Conservation (phyloP, 129 eudicot species). For the Chrysanthemum makinoi region DNA sequence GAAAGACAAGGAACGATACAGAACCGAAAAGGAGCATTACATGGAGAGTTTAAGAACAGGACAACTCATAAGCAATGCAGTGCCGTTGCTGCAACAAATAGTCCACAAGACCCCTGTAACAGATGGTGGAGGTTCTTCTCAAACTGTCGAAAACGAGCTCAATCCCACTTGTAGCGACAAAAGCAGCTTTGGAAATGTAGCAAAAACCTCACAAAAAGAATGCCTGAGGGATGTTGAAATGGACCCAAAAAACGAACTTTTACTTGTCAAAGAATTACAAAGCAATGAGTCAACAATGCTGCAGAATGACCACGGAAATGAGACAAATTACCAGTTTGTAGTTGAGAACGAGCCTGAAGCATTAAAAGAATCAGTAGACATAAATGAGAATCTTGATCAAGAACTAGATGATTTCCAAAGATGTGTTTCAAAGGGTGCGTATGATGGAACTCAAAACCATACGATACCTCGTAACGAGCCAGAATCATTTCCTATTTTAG, state of each 20-base stretch:
- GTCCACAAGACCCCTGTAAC: conserved; percentile 26
- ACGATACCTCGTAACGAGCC: neutral
- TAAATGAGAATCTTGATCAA: conserved; percentile 9
- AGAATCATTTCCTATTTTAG: neutral
- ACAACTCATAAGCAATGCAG: conserved; percentile 27
- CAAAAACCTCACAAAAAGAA: conserved; percentile 24
- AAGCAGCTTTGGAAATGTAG: conserved; percentile 31
- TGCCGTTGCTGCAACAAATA: conserved; percentile 43
- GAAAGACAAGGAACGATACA: conserved; percentile 74
- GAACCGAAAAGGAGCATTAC: conserved; percentile 57
- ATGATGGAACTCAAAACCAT: conserved; percentile 2
- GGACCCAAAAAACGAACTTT: neutral
- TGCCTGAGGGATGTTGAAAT: neutral
- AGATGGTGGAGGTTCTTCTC: conserved; percentile 31
- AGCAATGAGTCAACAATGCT: neutral
- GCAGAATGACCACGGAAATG: no score
- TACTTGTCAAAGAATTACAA: neutral
- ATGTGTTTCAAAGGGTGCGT: neutral
- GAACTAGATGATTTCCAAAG: neutral
- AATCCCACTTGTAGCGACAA: conserved; percentile 36
- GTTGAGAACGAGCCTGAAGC: neutral
- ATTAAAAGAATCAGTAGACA: neutral
- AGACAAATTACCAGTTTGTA: no score
- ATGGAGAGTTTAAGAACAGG: conserved; percentile 45
- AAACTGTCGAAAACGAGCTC: conserved; percentile 33